Conservation (phyloP, 345 rosid species). For the Eucalyptus marginata region DNA sequence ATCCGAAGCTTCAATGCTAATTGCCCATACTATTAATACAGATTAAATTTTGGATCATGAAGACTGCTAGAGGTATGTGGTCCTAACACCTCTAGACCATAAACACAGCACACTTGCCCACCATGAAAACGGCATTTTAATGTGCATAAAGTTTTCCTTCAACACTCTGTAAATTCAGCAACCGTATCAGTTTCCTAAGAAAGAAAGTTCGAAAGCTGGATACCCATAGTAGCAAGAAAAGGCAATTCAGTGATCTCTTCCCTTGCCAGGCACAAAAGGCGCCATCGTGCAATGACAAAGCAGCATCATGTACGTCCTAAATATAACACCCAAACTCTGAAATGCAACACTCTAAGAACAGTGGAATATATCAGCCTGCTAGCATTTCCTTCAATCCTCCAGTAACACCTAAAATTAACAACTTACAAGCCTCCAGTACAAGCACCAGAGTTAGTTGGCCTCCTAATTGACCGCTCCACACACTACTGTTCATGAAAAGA, state of each 20-base stretch:
- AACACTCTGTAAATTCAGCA: not conserved
- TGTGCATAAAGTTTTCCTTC: not conserved
- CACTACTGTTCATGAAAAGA: not conserved
- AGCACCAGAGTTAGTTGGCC: not conserved
- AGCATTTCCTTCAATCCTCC: not conserved
- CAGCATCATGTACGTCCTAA: not conserved
- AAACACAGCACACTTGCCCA: not conserved
- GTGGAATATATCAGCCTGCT: not conserved
- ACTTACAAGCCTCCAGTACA: not conserved
- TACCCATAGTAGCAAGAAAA: not conserved
- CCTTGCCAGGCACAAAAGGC: not conserved
- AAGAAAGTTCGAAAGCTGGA: not conserved
- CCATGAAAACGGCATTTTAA: not conserved
- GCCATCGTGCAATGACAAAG: not conserved
- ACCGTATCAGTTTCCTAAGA: not conserved
- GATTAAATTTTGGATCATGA: not conserved
- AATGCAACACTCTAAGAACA: not conserved
- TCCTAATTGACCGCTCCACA: not conserved
- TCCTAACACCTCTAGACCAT: not conserved
- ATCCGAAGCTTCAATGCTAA: not conserved
- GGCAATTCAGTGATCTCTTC: not conserved
- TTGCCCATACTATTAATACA: not conserved
- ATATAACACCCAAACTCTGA: not conserved
- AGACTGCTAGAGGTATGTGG: not conserved
- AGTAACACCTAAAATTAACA: not conserved